Percentiles rank a stretch among this genome's conserved stretches.
These are phyloP conservation scores for Neopestalotiopsis sp. DNA, from an alignment of 2,329 filamentous ascomycete genomes.

Conservation along the genomic window DNA sequence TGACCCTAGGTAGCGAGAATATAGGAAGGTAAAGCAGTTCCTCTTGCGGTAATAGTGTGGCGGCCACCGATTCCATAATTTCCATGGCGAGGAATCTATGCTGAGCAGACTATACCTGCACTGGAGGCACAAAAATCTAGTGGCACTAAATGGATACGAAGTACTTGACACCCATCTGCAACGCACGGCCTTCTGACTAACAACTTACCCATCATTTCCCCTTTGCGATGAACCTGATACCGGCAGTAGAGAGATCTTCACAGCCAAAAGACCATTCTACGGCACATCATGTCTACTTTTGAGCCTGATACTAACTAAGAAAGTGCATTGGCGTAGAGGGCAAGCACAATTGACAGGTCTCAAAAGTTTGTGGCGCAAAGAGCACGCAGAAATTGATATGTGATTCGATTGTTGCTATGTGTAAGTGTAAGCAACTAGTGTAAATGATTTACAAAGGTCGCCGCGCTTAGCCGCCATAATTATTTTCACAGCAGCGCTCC, in stretches of 20 bases:
- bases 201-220: conserved; percentile 8
- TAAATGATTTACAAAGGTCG: not conserved
- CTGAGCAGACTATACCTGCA: not conserved
- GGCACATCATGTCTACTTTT: not conserved
- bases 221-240: not conserved
- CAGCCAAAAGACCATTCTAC: not conserved
- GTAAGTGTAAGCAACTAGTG: not conserved
- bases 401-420: not conserved
- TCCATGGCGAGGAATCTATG: not conserved
- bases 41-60: not conserved
- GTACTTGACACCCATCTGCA: not conserved
- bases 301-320: not conserved
- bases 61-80: not conserved
- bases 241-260: conserved; percentile 1
- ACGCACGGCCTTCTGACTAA: conserved; percentile 1
- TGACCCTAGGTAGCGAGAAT: not conserved
- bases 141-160: not conserved
- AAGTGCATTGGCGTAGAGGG: not conserved
- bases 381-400: not conserved
- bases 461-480: conserved; percentile 14
- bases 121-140: too few species aligned
- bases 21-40: not conserved
- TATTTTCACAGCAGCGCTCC: not conserved
- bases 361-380: not conserved
- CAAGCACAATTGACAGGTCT: not conserved